Percentiles rank a stretch among this genome's conserved stretches.
Conservation (phyloP, 108 stramenopile genomes). For the Discostella stelligeroides region DNA sequence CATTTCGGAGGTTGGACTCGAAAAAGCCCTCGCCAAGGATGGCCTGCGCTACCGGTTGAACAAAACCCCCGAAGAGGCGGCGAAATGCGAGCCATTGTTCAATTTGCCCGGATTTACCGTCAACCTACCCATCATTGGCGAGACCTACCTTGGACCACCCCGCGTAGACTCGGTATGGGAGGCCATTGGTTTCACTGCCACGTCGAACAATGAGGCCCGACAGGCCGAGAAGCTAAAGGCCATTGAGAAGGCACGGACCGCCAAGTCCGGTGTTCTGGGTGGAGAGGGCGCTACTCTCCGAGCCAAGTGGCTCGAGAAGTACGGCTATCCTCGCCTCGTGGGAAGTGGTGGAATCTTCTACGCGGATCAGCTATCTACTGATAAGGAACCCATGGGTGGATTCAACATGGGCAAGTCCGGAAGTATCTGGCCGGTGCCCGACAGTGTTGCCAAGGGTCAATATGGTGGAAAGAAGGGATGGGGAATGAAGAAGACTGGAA, state of each 20-base stretch:
- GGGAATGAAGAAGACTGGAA: slow-evolving; percentile 90
- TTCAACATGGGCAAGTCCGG: slow-evolving; percentile 93
- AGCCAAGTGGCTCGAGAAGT: slow-evolving; percentile 85
- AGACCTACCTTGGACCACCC: slow-evolving; percentile 88
- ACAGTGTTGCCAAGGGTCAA: slow-evolving; percentile 69
- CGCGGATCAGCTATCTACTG: slow-evolving; percentile 84
- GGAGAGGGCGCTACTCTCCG: slow-evolving; percentile 77
- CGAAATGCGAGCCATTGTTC: slow-evolving; percentile 66
- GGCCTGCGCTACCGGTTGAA: slow-evolving; percentile 90
- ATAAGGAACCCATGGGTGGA: slow-evolving; percentile 88
- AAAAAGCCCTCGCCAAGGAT: slow-evolving; percentile 76
- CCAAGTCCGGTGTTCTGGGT: slow-evolving; percentile 66
- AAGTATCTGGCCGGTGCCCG: slow-evolving; percentile 85
- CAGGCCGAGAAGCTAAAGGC: slow-evolving; percentile 86
- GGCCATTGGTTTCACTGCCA: slow-evolving; percentile 89
- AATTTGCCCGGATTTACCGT: slow-evolving; percentile 76
- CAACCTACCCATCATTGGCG: slow-evolving; percentile 83
- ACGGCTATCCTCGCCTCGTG: slow-evolving; percentile 88
- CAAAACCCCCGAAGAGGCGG: slow-evolving; percentile 79
- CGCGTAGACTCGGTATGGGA: slow-evolving; percentile 87
- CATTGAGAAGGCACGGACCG: slow-evolving; percentile 75
- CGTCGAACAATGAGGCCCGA: slow-evolving; percentile 87
- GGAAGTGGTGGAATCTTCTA: slow-evolving; percentile 91
- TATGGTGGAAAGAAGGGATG: slow-evolving; percentile 87
- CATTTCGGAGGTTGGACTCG: slow-evolving; percentile 83